Conservation (phyloP, 331 rosid genomes). For the Quercus phellos region DNA sequence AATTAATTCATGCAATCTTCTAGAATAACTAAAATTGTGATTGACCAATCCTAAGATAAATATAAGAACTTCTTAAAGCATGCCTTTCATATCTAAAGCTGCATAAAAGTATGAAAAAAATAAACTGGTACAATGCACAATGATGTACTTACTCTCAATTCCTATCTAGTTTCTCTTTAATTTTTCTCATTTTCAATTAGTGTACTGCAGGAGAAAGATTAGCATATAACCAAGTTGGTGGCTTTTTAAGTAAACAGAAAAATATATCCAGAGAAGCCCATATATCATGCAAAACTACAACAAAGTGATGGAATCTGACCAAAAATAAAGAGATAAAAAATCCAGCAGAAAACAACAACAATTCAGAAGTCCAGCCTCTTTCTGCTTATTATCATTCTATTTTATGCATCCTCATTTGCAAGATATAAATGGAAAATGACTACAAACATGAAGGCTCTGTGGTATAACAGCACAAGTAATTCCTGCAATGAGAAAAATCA, state of each 20-base stretch:
- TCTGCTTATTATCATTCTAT: background rate
- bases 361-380: background rate
- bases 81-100: background rate
- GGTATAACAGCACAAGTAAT: slow-evolving; percentile 26
- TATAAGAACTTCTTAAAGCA: background rate
- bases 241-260: background rate
- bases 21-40: background rate
- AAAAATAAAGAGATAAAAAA: background rate
- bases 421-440: slow-evolving; percentile 15
- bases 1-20: background rate
- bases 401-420: background rate
- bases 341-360: background rate
- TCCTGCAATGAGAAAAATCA: slow-evolving; percentile 36
- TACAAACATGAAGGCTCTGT: slow-evolving; percentile 17
- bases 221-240: background rate
- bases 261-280: background rate
- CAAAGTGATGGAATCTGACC: background rate
- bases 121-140: background rate
- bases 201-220: background rate
- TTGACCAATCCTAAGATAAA: background rate
- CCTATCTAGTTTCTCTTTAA: background rate
- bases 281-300: background rate
- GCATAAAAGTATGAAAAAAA: background rate
- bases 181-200: background rate
- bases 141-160: background rate